These are phyloP conservation scores for Dictyostelium brefeldianum DNA, from an alignment of 78 protist genomes.

Conservation along the genomic window DNA sequence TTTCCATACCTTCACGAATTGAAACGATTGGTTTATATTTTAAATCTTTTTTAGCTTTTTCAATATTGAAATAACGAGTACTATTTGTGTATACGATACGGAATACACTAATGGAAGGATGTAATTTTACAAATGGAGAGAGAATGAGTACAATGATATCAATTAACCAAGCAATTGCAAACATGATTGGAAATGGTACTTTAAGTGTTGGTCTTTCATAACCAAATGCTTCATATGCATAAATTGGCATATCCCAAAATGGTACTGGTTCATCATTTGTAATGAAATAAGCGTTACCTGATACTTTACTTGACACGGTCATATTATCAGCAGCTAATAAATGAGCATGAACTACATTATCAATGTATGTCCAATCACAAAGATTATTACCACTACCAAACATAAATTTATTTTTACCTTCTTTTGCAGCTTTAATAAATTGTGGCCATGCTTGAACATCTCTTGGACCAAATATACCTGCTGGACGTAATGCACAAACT, in stretches of 20 bases:
- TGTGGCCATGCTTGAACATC: conserved; percentile 83
- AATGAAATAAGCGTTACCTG: conserved; percentile 73
- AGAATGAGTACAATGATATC: conserved; percentile 20
- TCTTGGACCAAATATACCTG: conserved; percentile 84
- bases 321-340: conserved; percentile 67
- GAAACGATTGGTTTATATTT: conserved; percentile 73
- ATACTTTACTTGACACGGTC: background rate
- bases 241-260: conserved; percentile 69
- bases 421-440: conserved; percentile 60
- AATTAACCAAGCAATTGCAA: conserved; percentile 53
- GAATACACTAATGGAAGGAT: conserved; percentile 71
- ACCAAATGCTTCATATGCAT: conserved; percentile 71
- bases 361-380: conserved; percentile 84
- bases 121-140: conserved; percentile 18
- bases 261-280: conserved; percentile 74
- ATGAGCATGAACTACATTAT: conserved; percentile 81
- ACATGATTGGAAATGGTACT: conserved; percentile 54
- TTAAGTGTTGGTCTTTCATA: conserved; percentile 49
- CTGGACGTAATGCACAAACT: conserved; percentile 77
- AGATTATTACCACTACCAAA: conserved; percentile 59
- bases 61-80: conserved; percentile 74
- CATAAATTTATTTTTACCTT: conserved; percentile 77
- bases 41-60: conserved; percentile 71
- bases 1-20: conserved; percentile 63
- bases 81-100: conserved; percentile 57